phyloP scores from a whole-genome alignment of 345 rosid genomes.

The Moringa oleifera region DNA sequence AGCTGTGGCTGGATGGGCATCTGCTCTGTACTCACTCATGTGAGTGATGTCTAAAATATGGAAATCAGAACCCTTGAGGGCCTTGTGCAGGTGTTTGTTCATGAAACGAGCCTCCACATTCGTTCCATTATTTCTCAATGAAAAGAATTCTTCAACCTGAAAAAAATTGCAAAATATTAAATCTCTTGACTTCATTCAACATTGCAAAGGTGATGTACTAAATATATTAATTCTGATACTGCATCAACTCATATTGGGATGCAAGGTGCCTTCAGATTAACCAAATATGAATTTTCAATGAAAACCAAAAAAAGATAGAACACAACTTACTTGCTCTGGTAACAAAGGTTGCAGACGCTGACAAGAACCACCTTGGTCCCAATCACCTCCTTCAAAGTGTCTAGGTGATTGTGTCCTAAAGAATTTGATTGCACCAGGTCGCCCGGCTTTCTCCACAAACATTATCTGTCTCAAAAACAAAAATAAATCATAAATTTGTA shows the following conservation, averaged over 20 bases:
- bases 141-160: slow-evolving; percentile 74
- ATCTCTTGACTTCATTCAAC: not conserved
- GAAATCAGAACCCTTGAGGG: slow-evolving; percentile 47
- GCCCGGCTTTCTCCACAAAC: slow-evolving; percentile 42
- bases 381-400: slow-evolving; percentile 98
- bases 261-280: not conserved
- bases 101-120: slow-evolving; percentile 71
- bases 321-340: slow-evolving; percentile 52
- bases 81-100: slow-evolving; percentile 55
- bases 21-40: slow-evolving; percentile 91
- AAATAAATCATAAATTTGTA: too few species aligned
- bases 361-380: slow-evolving; percentile 97
- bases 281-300: not conserved
- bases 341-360: slow-evolving; percentile 44
- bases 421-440: slow-evolving; percentile 40
- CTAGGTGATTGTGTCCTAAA: slow-evolving; percentile 87
- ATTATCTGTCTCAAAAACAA: slow-evolving; percentile 25
- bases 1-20: slow-evolving; percentile 73
- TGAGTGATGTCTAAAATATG: slow-evolving; percentile 65
- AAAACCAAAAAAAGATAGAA: not conserved
- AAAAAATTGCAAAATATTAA: slow-evolving; percentile 1
- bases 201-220: not conserved
- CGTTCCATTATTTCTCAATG: slow-evolving; percentile 56
- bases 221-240: not conserved
- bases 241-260: not conserved